A percentile compares a stretch with the other conserved stretches of the same genome.
phyloP scores from a whole-genome alignment of 805 yeast genomes.

The Saturnispora zaruensis region DNA sequence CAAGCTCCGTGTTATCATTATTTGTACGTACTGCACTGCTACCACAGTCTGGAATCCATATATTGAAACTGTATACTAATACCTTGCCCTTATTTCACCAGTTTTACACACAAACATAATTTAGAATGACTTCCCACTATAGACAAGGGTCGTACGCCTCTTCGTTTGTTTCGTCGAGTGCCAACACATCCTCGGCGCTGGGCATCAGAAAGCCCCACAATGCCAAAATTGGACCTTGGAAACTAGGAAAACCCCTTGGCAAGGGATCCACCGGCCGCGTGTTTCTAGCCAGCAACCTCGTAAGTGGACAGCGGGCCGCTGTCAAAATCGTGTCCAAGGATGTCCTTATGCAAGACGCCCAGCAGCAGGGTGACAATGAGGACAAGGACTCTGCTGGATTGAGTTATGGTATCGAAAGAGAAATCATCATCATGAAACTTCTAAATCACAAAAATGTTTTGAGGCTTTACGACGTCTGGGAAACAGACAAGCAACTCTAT shows the following conservation, averaged over 20 bases:
- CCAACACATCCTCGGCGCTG: constrained; percentile 8
- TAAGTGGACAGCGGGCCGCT: constrained; percentile 86
- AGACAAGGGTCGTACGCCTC: constrained; percentile 57
- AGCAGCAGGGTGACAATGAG: constrained; percentile 20
- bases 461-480: constrained; percentile 82
- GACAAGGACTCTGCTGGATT: constrained; percentile 43
- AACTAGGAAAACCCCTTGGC: constrained; percentile 87
- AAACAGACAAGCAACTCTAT: constrained; percentile 71
- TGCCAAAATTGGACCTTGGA: constrained; percentile 83
- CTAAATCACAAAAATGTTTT: constrained; percentile 71
- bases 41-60: too few relatives aligned
- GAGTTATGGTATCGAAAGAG: constrained; percentile 81
- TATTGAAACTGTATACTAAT: constrained; percentile 1
- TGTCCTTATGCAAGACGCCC: constrained; percentile 32
- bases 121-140: constrained; percentile 32
- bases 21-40: neutral
- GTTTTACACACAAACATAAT: neutral
- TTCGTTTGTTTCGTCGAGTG: constrained; percentile 33
- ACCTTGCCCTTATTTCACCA: neutral
- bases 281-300: constrained; percentile 77
- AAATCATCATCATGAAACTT: constrained; percentile 77
- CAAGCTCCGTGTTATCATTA: neutral
- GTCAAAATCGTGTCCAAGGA: constrained; percentile 93
- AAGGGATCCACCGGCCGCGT: constrained; percentile 97
- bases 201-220: constrained; percentile 26